These are phyloP conservation scores for Neonectria magnoliae DNA, from an alignment of 2,329 filamentous ascomycete species.

Conservation along the genomic window DNA sequence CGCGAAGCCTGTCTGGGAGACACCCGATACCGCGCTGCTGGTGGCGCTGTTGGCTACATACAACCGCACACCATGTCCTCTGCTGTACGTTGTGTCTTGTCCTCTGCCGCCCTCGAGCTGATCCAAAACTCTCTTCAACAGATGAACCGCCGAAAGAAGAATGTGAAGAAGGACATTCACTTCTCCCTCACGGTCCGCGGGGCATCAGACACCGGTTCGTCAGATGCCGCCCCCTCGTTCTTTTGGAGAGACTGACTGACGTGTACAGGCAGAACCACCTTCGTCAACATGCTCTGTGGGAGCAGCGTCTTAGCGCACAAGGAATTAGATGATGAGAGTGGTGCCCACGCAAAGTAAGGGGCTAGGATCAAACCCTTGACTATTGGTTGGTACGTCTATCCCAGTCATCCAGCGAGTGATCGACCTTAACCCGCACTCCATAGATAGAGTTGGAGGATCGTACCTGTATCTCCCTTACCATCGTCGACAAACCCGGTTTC, in stretches of 20 bases:
- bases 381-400: constrained; percentile 81
- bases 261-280: constrained; percentile 87
- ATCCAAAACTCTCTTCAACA: constrained; percentile 46
- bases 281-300: constrained; percentile 98
- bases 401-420: too few relatives aligned
- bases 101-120: background rate
- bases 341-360: constrained; percentile 92
- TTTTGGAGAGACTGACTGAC: too few relatives aligned
- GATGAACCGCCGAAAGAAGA: constrained; percentile 99
- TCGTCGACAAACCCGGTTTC: constrained; percentile 98
- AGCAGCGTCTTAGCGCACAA: constrained; percentile 91
- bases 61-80: background rate
- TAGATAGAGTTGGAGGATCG: constrained; percentile 97
- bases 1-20: background rate
- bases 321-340: constrained; percentile 88
- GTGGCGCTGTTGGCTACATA: background rate
- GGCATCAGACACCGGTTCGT: constrained; percentile 95
- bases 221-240: constrained; percentile 32
- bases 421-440: constrained; percentile 49
- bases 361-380: constrained; percentile 99
- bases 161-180: constrained; percentile 99
- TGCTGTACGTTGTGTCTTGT: background rate
- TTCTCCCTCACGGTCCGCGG: constrained; percentile 99
- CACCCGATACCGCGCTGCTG: background rate
- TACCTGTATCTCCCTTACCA: constrained; percentile 96